Conservation (phyloP, 495 filamentous ascomycete genomes). For the Clavariopsis aquatica region DNA sequence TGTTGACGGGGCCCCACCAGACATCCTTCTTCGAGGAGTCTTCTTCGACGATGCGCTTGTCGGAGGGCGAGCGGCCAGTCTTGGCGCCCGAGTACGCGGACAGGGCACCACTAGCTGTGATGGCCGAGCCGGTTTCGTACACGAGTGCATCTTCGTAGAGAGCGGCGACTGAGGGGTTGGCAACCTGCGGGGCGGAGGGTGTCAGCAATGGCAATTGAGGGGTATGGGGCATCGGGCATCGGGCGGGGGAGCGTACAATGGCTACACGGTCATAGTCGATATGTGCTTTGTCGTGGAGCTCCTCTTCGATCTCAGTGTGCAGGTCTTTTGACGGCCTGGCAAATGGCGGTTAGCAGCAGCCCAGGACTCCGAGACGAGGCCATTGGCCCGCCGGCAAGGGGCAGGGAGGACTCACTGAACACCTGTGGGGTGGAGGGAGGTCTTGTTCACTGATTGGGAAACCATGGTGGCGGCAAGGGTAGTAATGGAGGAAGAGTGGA, state of each 20-base stretch:
- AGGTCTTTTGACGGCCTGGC: conserved; percentile 69
- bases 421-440: conserved; percentile 84
- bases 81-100: conserved; percentile 98
- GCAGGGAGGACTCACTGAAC: conserved; percentile 66
- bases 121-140: conserved; percentile 96
- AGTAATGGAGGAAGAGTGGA: conserved; percentile 61
- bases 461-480: conserved; percentile 64
- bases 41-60: conserved; percentile 97
- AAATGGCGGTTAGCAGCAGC: conserved; percentile 12
- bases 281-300: conserved; percentile 96
- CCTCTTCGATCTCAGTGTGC: conserved; percentile 96
- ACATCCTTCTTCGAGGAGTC: conserved; percentile 83
- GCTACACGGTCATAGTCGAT: conserved; percentile 99
- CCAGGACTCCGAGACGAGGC: conserved; percentile 1
- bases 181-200: conserved; percentile 59
- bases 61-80: conserved; percentile 92
- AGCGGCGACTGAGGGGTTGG: conserved; percentile 87
- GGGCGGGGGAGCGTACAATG: conserved; percentile 65
- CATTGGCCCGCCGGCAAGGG: conserved; percentile 23
- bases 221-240: no score
- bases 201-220: conserved; percentile 5
- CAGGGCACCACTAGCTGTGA: conserved; percentile 90
- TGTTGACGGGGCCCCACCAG: conserved; percentile 99
- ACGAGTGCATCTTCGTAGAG: conserved; percentile 99
- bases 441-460: conserved; percentile 82